Base-by-base conservation (phyloP, 768 basidiomycete genomes). In the Amanita pallidorosea region DNA sequence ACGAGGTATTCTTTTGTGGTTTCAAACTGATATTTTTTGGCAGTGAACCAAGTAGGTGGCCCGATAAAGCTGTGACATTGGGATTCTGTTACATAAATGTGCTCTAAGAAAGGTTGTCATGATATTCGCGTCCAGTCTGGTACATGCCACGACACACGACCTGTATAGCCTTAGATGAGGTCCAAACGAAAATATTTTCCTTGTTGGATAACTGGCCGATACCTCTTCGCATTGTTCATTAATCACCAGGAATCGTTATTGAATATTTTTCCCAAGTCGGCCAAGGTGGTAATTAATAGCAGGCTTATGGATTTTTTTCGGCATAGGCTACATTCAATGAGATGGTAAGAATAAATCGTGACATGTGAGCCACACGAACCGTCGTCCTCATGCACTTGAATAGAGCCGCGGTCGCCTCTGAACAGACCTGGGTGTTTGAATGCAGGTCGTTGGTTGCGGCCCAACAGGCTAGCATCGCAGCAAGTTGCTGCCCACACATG, bases 221-320 rank as follows among this genome's bases (percentile, higher is more conserved):
- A 11, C 31, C 31, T 33, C 33, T 33, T 13, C 33, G 8, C 3
- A 25, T 25, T 25, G 25, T 29, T 29, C 7, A 29, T 29, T 1
- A 8, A 8, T 29, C 1, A 7, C 1, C 8, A 13, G 8, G 31
- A 15, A 8, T 5, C 7, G 6, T 71, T 77, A 85, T 74, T 85
- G 85, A 57, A 81, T 75, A 54, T 73, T 78, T 62, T 86, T 88
- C 54, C 79, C 75, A 55, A 91, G 72, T 64, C 88, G 79, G 58
- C 86, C 83, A 56, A 93, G 79, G 65, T 92, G 88, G 64, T 89
- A 93, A 66, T 94, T 93, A 70, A 94, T 91, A 31, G 85, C 81
- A 31, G 90, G 78, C 61, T 74, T 76, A 47, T 82, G 87, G 40
- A 66, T 65, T 62, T 83, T 88, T 54, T 79, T 79, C 45, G 75